Base-by-base conservation (phyloP, 441 rosid species). In the Melastoma candidum region DNA sequence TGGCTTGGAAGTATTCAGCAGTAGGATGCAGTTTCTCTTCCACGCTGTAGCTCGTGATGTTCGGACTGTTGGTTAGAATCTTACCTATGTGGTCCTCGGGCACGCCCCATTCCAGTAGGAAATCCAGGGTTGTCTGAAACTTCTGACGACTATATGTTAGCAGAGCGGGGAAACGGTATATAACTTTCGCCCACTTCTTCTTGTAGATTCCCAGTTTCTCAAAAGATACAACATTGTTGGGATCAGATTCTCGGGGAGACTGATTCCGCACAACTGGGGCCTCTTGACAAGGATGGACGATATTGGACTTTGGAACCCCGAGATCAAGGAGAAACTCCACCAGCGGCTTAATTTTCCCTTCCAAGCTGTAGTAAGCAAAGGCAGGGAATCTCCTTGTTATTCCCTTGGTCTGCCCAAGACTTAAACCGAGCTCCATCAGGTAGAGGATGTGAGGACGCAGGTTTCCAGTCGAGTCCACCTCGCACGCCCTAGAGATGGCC, bases 221-320 rank as follows among this genome's bases (percentile, higher is more conserved):
- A 5, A 17, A 17, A 83, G 71, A 43, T 74, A 79, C n/a, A 54
- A 48, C 95, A 83, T 83, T 22, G 90, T 83, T 3, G 95, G 90
- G 55, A 65, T 81, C 11, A 86, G 63, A 52, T 83, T 86, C 3
- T 79, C 84, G 0, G 78, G 60, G 25, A 85, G 63, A 68, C 90
- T 85, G 26, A 86, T 77, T 48, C 90, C 95, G 47, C 88, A 83
- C 1, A 86, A 62, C 59, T 83, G 87, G 39, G 95, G 88, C 48
- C 88, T 76, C 69, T 76, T 83, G 56, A 68, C 51, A 48, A 86
- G 78, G 56, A 83, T 77, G 59, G 0, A 80, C 73, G 53, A 86
- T 75, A 26, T 77, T 71, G 26, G 84, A 75, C 54, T 81, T 81
- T 1, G 84, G 70, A 9, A 86, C 64, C 12, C 95, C 95, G 8